Percentiles rank a stretch among this genome's conserved stretches.
These are phyloP conservation scores for Phytophthora cryptogea DNA, from an alignment of 352 stramenopile genomes.

Conservation along the genomic window DNA sequence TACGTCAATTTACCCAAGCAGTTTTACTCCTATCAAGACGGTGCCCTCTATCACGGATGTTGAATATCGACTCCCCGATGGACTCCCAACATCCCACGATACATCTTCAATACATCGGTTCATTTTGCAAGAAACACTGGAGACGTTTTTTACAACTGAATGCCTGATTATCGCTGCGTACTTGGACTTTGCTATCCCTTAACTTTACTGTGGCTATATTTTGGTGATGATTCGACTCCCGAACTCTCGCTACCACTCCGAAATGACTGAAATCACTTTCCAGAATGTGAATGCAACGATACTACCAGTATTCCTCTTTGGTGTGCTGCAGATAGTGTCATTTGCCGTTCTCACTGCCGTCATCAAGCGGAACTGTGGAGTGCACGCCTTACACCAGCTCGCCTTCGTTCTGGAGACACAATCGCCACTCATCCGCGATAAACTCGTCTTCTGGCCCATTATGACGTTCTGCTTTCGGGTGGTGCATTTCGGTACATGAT, in stretches of 20 bases:
- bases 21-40: background rate
- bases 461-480: slow-evolving; percentile 3
- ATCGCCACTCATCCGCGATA: slow-evolving; percentile 17
- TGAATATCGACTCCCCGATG: background rate
- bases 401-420: slow-evolving; percentile 34
- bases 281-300: background rate
- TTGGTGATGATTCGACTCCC: slow-evolving; percentile 19
- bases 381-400: slow-evolving; percentile 21
- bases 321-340: slow-evolving; percentile 18
- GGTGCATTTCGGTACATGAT: slow-evolving; percentile 1
- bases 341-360: slow-evolving; percentile 10
- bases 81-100: background rate
- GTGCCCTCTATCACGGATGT: background rate
- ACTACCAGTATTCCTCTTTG: slow-evolving; percentile 16
- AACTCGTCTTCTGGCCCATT: slow-evolving; percentile 1
- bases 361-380: slow-evolving; percentile 12
- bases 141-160: slow-evolving; percentile 28
- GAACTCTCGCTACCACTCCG: slow-evolving; percentile 6
- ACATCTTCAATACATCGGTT: background rate
- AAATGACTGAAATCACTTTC: background rate
- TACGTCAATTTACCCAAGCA: background rate
- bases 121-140: slow-evolving; percentile 7
- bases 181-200: slow-evolving; percentile 33
- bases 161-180: slow-evolving; percentile 38
- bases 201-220: slow-evolving; percentile 22